These are phyloP conservation scores for Zygotorulaspora florentina DNA, from an alignment of 805 yeast genomes.

Conservation along the genomic window DNA sequence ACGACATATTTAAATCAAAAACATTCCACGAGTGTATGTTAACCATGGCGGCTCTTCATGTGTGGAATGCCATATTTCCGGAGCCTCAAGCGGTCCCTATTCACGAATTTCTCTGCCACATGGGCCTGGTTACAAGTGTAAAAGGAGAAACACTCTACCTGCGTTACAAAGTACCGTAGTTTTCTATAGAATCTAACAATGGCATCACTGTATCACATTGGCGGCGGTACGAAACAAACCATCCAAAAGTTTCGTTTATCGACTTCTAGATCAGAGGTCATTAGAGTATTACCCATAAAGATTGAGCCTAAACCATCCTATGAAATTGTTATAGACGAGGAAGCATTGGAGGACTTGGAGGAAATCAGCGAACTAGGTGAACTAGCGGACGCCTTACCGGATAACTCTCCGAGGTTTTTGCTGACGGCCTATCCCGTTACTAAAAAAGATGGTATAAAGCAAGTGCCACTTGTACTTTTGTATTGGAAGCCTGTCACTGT, in stretches of 20 bases:
- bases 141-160: neutral
- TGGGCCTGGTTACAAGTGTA: neutral
- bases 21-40: neutral
- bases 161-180: too few species aligned
- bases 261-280: constrained; percentile 57
- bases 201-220: constrained; percentile 55
- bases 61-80: neutral
- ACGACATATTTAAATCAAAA: neutral
- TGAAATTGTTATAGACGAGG: constrained; percentile 31
- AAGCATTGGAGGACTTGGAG: constrained; percentile 52
- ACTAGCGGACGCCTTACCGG: constrained; percentile 73
- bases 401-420: constrained; percentile 71
- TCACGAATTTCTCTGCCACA: neutral
- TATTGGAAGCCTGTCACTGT: constrained; percentile 87
- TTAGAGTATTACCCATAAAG: constrained; percentile 54
- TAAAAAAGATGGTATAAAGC: constrained; percentile 64
- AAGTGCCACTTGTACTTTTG: constrained; percentile 71
- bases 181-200: constrained; percentile 20
- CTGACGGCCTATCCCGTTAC: constrained; percentile 73
- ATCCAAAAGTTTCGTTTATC: constrained; percentile 70
- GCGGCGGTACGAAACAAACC: constrained; percentile 53
- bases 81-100: neutral
- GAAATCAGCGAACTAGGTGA: constrained; percentile 48
- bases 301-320: constrained; percentile 33
- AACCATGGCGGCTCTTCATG: neutral